Base-by-base conservation (phyloP, 2,329 filamentous ascomycete species). In the Colletotrichum sansevieriae region DNA sequence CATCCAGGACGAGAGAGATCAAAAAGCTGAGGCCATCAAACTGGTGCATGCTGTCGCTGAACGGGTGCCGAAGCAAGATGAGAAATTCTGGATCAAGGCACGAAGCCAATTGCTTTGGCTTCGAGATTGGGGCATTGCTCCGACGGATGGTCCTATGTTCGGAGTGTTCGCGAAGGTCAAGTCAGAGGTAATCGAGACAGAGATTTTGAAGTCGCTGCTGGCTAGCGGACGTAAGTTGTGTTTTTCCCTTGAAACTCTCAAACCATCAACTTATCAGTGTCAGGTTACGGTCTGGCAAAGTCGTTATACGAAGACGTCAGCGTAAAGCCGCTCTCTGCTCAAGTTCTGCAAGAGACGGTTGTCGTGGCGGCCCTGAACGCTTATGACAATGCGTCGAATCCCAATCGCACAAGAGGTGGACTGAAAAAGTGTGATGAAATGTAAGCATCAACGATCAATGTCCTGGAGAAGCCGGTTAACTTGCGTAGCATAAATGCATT, bases 301-400 rank as follows among this genome's bases (percentile, higher is more conserved):
- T 89, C 88, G 35, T 82, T 94, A 15, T 89, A 90, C 59, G 86
- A 90, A 72, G 82, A 85, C 29, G 80, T 83, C 0, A 75, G 80
- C 2, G 81, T 87, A 18, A 78, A 76, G 3, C 85, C 86, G 4
- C 80, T 93, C 3, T 74, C 84, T 2, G 74, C 76, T 3, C 78
- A 84, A 3, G 76, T 84, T 7, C 79, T 93, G 1, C 87, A 89
- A 74, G 84, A 88, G 4, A 87, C 88, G 1, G 82, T 94, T 9
- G 81, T 92, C 47, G 83, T 83, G 1, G 84, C 89, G 54, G 90
- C 91, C 1, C 86, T 94, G 81, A 84, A 87, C 62, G 87, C 91
- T 4, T 96, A 94, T 75, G 93, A 96, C 74, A 93, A 93, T 75
- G 92, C 93, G 3, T 92, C 91, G 22, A 96, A 96, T 74, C 91